Base-by-base conservation (phyloP, 768 basidiomycete species). In the Kwoniella dendrophila region DNA sequence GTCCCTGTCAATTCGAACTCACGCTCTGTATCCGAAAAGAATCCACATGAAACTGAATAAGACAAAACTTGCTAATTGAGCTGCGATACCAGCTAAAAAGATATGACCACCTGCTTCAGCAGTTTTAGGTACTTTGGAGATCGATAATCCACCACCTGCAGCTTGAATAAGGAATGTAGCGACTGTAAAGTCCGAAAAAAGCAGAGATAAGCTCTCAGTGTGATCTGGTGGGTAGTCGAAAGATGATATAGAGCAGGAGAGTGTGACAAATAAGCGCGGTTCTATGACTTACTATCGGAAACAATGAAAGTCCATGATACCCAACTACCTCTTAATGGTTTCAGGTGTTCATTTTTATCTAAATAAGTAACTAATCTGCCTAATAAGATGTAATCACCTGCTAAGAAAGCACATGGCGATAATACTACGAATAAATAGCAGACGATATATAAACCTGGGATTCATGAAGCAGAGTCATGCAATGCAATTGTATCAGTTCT, bases 161-260 rank as follows among this genome's bases (percentile, higher is more conserved):
- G 76, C 78, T 63, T 79, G 78, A 22, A 79, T 72, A 7, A 77
- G 55, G 67, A 79, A 79, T 1, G 78, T 79, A n/a, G n/a, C n/a
- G n/a, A n/a, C n/a, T n/a, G n/a, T n/a, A n/a, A n/a, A n/a, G n/a
- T n/a, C n/a, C n/a, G n/a, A n/a, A n/a, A n/a, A n/a, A n/a, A n/a
- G n/a, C n/a, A n/a, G n/a, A n/a, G n/a, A n/a, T n/a, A n/a, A n/a
- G n/a, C n/a, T n/a, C n/a, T n/a, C n/a, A n/a, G n/a, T n/a, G n/a
- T n/a, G n/a, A n/a, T n/a, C n/a, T n/a, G n/a, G n/a, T n/a, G n/a
- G n/a, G n/a, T n/a, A n/a, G n/a, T n/a, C n/a, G n/a, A n/a, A n/a
- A n/a, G n/a, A n/a, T n/a, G n/a, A n/a, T n/a, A n/a, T n/a, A n/a
- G 6, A 45, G 43, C 44, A 4, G 48, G 44, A 40, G 20, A 20